Evolutionary conservation across 106 monocot species (phyloP).

Genomic region (Hemerocallis citrina): DNA sequence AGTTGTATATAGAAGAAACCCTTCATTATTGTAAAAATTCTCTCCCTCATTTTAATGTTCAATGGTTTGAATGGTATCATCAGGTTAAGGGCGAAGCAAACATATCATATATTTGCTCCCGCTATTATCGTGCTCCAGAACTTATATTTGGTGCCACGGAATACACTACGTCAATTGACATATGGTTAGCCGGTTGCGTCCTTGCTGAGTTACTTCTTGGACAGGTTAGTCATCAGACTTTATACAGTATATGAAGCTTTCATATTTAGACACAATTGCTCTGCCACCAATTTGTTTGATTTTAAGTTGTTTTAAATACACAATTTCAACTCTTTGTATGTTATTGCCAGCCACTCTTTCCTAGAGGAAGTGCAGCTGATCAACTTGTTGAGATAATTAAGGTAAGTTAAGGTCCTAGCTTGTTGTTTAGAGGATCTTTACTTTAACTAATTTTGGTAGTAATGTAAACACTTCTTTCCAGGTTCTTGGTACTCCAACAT

Average conservation of each 20-base stretch:
- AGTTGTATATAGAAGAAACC: no score
- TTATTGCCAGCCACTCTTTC: constrained; percentile 63
- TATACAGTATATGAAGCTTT: neutral
- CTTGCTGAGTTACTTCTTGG: constrained; percentile 97
- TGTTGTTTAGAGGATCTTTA: neutral
- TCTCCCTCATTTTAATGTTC: no score
- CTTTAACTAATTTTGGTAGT: neutral
- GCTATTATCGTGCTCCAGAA: constrained; percentile 94
- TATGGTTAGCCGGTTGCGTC: constrained; percentile 97
- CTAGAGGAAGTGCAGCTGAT: constrained; percentile 82
- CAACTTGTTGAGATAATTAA: constrained; percentile 95
- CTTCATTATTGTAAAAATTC: no score
- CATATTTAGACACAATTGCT: neutral
- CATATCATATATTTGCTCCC: constrained; percentile 95
- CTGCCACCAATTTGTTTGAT: neutral
- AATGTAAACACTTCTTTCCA: constrained; percentile 8
- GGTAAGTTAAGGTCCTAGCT: constrained; percentile 18
- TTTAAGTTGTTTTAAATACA: neutral
- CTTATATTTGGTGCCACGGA: constrained; percentile 95
- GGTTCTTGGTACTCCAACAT: constrained; percentile 92
- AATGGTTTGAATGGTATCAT: no score
- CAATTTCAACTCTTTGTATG: neutral
- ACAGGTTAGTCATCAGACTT: constrained; percentile 38
- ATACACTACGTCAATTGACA: constrained; percentile 89
- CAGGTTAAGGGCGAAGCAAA: constrained; percentile 95